Conservation (phyloP, 2,329 filamentous ascomycete genomes). For the Alternaria atra region DNA sequence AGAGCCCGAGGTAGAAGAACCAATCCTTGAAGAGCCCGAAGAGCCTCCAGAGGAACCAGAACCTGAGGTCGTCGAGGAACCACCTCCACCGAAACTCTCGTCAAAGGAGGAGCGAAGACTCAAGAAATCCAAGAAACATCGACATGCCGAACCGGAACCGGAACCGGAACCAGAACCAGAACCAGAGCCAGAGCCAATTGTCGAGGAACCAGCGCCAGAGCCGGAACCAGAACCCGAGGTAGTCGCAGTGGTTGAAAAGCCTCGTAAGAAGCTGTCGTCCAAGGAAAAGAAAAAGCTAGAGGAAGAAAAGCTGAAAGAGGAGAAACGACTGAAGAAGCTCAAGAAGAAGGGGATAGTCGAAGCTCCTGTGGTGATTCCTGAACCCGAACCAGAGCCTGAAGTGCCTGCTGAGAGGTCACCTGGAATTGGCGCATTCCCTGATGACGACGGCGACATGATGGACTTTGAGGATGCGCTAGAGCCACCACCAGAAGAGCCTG, state of each 20-base stretch:
- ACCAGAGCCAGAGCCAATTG: constrained; percentile 38
- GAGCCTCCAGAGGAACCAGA: constrained; percentile 39
- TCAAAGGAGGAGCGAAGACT: constrained; percentile 12
- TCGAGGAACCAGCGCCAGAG: constrained; percentile 24
- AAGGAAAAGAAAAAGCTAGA: constrained; percentile 26
- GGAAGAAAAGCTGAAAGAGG: constrained; percentile 11
- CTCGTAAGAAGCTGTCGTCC: constrained; percentile 42
- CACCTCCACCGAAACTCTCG: constrained; percentile 20
- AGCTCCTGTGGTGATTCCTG: constrained; percentile 36
- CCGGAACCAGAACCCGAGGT: constrained; percentile 39
- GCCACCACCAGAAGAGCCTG: constrained; percentile 26
- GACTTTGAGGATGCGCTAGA: constrained; percentile 28
- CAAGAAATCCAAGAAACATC: constrained; percentile 20
- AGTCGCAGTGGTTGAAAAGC: constrained; percentile 41
- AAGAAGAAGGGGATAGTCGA: constrained; percentile 40
- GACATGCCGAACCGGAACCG: constrained; percentile 27
- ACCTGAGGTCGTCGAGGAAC: constrained; percentile 29
- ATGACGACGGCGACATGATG: constrained; percentile 53
- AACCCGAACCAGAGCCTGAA: constrained; percentile 45
- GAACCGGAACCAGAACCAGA: constrained; percentile 17
- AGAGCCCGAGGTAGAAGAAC: constrained; percentile 12
- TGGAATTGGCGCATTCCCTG: constrained; percentile 58
- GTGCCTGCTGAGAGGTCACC: constrained; percentile 48
- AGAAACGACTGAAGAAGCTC: constrained; percentile 40
- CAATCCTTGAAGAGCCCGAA: constrained; percentile 9